Evolutionary conservation across 495 filamentous ascomycete species (phyloP).

Genomic region (Hyaloscypha finlandica): DNA sequence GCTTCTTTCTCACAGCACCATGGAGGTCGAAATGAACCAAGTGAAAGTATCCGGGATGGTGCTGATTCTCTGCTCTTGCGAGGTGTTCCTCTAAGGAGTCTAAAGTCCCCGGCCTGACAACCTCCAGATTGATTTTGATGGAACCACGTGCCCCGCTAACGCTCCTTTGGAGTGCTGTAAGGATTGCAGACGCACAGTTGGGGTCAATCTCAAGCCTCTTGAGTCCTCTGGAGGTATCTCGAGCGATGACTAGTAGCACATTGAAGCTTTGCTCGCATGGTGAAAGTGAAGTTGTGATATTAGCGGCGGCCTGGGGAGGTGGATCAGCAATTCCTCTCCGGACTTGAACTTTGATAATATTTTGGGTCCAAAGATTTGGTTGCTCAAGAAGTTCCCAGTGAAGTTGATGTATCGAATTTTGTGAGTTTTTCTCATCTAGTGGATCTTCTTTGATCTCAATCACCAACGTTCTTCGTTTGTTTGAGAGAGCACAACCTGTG

Average conservation of each 20-base stretch:
- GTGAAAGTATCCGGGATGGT: constrained; percentile 15
- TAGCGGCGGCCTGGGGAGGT: neutral
- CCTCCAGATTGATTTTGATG: constrained; percentile 5
- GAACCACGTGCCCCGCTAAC: neutral
- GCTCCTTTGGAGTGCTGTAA: neutral
- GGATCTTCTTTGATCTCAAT: too few species aligned
- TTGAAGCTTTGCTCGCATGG: neutral
- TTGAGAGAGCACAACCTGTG: too few species aligned
- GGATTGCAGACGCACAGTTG: too few species aligned
- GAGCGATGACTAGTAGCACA: constrained; percentile 1
- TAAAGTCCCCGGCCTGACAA: constrained; percentile 14
- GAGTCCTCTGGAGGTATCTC: too few species aligned
- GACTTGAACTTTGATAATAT: too few species aligned
- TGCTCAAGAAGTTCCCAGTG: constrained; percentile 13
- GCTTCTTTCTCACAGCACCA: neutral
- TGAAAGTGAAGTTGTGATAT: neutral
- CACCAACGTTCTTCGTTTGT: too few species aligned
- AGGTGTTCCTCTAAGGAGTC: constrained; percentile 1
- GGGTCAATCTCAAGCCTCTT: too few species aligned
- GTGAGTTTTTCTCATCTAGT: too few species aligned
- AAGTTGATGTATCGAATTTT: neutral
- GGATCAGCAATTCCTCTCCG: too few species aligned
- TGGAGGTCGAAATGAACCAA: constrained; percentile 16
- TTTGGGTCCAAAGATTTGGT: neutral
- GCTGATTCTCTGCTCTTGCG: neutral